phyloP scores from a whole-genome alignment of 1,284 basidiomycete genomes.

The Ganoderma boninense region DNA sequence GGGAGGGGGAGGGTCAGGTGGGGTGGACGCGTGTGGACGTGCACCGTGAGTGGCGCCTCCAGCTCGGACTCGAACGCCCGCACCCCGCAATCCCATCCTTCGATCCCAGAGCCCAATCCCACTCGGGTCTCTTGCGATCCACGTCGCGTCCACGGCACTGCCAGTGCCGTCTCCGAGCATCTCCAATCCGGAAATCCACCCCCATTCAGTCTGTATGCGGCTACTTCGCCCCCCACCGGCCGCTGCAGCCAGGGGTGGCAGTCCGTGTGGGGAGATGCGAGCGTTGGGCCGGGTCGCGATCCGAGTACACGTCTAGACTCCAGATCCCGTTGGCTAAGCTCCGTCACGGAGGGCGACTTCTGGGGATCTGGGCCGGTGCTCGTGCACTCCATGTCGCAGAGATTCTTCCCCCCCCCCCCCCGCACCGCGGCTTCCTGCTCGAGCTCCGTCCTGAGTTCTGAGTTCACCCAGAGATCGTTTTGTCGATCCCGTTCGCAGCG shows the following conservation, averaged over 20 bases:
- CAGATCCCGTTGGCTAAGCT: background rate
- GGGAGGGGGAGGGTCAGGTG: background rate
- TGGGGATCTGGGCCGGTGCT: no score
- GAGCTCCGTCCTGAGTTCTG: background rate
- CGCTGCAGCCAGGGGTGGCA: background rate
- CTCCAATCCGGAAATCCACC: background rate
- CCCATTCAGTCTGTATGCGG: no score
- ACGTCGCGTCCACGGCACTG: background rate
- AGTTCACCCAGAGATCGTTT: no score
- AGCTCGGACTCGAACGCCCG: background rate
- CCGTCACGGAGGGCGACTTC: background rate
- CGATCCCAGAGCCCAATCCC: background rate
- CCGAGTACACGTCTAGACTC: slow-evolving; percentile 1
- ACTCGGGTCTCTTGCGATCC: background rate
- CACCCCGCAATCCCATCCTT: background rate
- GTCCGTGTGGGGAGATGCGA: background rate
- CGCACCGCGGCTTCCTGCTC: background rate
- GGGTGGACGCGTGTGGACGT: background rate
- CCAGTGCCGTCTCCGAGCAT: background rate
- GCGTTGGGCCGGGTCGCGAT: slow-evolving; percentile 1
- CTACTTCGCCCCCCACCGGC: background rate
- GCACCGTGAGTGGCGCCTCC: slow-evolving; percentile 5
- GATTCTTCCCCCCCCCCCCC: background rate
- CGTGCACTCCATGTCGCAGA: no score
- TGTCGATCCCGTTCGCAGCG: slow-evolving; percentile 1